Evolutionary conservation across 1,284 basidiomycete genomes (phyloP), one percentile per base, ranked within the genome.

Genomic region (Inonotus hispidus): DNA sequence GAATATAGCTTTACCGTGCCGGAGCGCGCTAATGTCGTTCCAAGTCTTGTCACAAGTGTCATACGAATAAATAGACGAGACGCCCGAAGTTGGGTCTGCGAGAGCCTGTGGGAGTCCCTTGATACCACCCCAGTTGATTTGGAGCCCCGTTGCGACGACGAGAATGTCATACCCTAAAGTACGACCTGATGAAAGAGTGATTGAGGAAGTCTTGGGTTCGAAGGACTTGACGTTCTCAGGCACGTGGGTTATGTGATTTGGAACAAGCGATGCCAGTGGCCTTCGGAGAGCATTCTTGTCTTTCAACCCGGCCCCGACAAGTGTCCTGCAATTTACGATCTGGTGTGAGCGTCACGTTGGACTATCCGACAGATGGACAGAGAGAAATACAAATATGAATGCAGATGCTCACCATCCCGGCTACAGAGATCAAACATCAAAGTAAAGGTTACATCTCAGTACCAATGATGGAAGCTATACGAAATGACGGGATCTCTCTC

Each of bases 41-140:
- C 92, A 95, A 3, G 85, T 84, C 75, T 93, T 95, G 74, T 96
- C 92, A 69, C 87, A 92, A 11, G 90, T 90, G 58, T 90, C 83
- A 72, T 90, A 92, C 0, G 88, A 90, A 78, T 98, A 98, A 66
- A 97, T 97, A n/a, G 90, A 90, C 4, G 92, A 90, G 43, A 98
- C 94, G n/a, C 89, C 89, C 4, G 88, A 90, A 2, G 75, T 72
- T 13, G 90, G 81, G 72, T 95, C 86, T 29, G 79, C 78, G 25
- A 99, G 81, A 0, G 94, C 96, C 65, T 84, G 80, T 23, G 83
- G 73, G 8, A 99, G 79, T 6, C 95, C 95, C 66, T 85, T 77
- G 67, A 98, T 87, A 35, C 77, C 82, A 67, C 83, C 82, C 82
- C 85, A 94, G 71, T 94, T 94, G 73, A 84, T 90, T 74, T 95